Base-by-base conservation (phyloP, 2,329 filamentous ascomycete species). In the Fusarium graminum region DNA sequence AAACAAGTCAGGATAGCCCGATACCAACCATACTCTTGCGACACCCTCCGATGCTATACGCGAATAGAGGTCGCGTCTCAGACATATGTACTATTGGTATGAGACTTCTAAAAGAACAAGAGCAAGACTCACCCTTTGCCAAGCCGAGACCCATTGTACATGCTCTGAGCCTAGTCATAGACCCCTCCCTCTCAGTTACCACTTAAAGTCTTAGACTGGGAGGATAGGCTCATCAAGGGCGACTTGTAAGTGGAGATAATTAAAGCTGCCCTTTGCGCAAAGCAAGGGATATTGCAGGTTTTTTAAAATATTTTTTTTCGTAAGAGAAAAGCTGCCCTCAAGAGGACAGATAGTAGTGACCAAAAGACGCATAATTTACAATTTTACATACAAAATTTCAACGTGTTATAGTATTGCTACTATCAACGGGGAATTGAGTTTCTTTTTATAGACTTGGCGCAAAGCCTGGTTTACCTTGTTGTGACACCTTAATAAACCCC, bases 401-500 rank as follows among this genome's bases (percentile, higher is more conserved):
- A 19, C 8, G 26, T 39, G 26, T 62, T 36, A 29, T 54, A 26
- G 22, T 62, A 36, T 42, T 41, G 13, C 28, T 45, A 11, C 28
- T n/a, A 17, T 61, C 36, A 30, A 28, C 30, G 44, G 17, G 53
- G 56, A 65, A 51, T 64, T 29, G 16, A 8, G 26, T 28, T 65
- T 65, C 64, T 67, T 67, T 67, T 67, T 68, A 68, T 65, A 68
- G 64, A 52, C 49, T 34, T 53, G 50, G 42, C 39, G 45, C 42
- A 59, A 60, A 65, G 45, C 54, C 49, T 49, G 41, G 51, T 57
- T 45, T 51, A 57, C 51, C 43, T 62, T 62, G 34, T 30, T 47
- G 38, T 25, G 17, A 52, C 59, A 64, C 32, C 38, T 39, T 38
- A 47, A 34, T n/a, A 29, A 17, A 59, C 50, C 64, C 64, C 64